These are phyloP conservation scores for Peronospora tabacina DNA, from an alignment of 352 stramenopile species.

Conservation along the genomic window DNA sequence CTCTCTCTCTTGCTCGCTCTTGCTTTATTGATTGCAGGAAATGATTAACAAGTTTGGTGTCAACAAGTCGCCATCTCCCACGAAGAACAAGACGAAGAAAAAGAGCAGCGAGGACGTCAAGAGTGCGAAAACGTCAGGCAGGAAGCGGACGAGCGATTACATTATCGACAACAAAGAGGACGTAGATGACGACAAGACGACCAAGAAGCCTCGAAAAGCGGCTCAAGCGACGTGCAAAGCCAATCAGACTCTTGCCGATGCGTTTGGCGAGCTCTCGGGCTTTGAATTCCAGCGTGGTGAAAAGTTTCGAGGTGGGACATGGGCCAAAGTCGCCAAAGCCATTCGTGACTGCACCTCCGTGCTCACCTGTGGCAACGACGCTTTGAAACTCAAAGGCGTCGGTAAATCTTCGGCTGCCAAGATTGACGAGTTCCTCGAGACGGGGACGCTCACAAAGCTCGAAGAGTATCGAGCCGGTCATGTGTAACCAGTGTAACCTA, in stretches of 20 bases:
- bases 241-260: conserved; percentile 67
- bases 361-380: conserved; percentile 69
- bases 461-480: conserved; percentile 83
- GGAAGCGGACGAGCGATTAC: conserved; percentile 9
- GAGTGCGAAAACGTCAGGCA: conserved; percentile 12
- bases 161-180: conserved; percentile 34
- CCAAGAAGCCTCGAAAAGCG: conserved; percentile 55
- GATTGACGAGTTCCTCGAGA: conserved; percentile 85
- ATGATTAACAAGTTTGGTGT: conserved; percentile 77
- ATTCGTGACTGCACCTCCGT: conserved; percentile 59
- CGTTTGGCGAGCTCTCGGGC: conserved; percentile 73
- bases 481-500: conserved; percentile 34
- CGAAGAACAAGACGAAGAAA: conserved; percentile 51
- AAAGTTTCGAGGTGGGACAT: conserved; percentile 80
- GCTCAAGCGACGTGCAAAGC: conserved; percentile 40
- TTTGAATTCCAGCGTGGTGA: conserved; percentile 87
- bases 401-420: conserved; percentile 72
- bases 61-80: conserved; percentile 29
- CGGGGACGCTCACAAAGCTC: conserved; percentile 64
- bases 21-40: conserved; percentile 29
- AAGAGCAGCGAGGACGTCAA: conserved; percentile 25
- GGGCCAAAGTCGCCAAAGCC: conserved; percentile 83
- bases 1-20: background rate
- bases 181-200: conserved; percentile 39
- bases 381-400: conserved; percentile 77